phyloP scores from a whole-genome alignment of 2,329 filamentous ascomycete species.

The Drechmeria coniospora region DNA sequence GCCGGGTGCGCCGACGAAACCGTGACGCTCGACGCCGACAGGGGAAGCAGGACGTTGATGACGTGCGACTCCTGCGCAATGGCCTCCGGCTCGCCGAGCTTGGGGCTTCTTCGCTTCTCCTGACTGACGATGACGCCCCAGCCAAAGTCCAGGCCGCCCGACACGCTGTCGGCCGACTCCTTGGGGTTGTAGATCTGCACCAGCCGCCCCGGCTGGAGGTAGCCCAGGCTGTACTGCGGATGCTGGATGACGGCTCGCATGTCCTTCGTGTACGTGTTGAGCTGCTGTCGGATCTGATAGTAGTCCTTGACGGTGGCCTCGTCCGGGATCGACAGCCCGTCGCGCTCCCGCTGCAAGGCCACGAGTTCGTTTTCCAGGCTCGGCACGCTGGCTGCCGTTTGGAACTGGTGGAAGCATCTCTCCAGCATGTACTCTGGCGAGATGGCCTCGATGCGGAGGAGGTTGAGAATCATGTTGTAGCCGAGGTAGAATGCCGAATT shows the following conservation, averaged over 20 bases:
- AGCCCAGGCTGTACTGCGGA: slow-evolving; percentile 71
- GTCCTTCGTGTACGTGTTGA: slow-evolving; percentile 71
- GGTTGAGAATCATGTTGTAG: slow-evolving; percentile 98
- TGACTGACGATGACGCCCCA: slow-evolving; percentile 84
- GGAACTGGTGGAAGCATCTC: slow-evolving; percentile 94
- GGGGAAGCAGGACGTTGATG: slow-evolving; percentile 62
- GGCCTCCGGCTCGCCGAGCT: slow-evolving; percentile 52
- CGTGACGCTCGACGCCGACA: slow-evolving; percentile 34
- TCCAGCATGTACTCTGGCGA: slow-evolving; percentile 99
- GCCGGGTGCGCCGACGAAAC: slow-evolving; percentile 21
- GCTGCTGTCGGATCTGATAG: slow-evolving; percentile 73
- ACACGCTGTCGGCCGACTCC: slow-evolving; percentile 24
- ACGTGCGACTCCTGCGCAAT: slow-evolving; percentile 64
- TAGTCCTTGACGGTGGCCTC: slow-evolving; percentile 87
- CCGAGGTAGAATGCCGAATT: slow-evolving; percentile 96
- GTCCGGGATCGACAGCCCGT: slow-evolving; percentile 63
- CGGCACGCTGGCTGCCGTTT: slow-evolving; percentile 80
- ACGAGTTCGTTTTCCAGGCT: slow-evolving; percentile 70
- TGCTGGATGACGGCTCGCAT: slow-evolving; percentile 88
- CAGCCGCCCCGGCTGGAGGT: slow-evolving; percentile 74
- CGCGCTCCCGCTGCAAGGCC: slow-evolving; percentile 59
- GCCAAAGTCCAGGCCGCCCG: slow-evolving; percentile 53
- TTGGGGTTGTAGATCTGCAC: slow-evolving; percentile 66
- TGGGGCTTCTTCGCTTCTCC: slow-evolving; percentile 46
- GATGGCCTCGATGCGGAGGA: slow-evolving; percentile 96